phyloP scores from a whole-genome alignment of 2,329 filamentous ascomycete genomes.

The Simplicillium aogashimaense region DNA sequence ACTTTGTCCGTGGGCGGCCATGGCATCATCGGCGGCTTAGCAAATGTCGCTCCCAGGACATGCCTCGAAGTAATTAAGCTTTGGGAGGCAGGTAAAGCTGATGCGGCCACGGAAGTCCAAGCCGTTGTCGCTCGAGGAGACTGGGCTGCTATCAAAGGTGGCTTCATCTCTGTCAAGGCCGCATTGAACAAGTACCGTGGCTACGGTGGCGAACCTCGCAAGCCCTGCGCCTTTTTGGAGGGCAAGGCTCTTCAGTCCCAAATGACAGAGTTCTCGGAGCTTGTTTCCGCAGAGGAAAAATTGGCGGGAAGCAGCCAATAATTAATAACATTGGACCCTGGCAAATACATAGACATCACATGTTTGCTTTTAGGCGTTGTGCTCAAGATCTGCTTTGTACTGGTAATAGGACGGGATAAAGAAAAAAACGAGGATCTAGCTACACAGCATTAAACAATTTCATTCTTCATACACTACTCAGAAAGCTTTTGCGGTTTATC shows the following conservation, averaged over 20 bases:
- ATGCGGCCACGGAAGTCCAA: slow-evolving; percentile 54
- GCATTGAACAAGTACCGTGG: slow-evolving; percentile 51
- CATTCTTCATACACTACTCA: too few relatives aligned
- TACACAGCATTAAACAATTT: too few relatives aligned
- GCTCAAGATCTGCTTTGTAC: too few relatives aligned
- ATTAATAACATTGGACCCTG: too few relatives aligned
- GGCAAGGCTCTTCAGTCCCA: slow-evolving; percentile 15
- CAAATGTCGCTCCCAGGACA: slow-evolving; percentile 58
- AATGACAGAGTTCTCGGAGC: slow-evolving; percentile 16
- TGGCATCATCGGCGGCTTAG: slow-evolving; percentile 62
- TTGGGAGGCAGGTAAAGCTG: slow-evolving; percentile 44
- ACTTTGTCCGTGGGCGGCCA: slow-evolving; percentile 59
- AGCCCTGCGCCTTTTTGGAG: slow-evolving; percentile 29
- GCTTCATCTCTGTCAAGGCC: slow-evolving; percentile 60
- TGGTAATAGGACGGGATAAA: too few relatives aligned
- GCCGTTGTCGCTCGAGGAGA: slow-evolving; percentile 55
- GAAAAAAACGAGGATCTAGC: too few relatives aligned
- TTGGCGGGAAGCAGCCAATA: too few relatives aligned
- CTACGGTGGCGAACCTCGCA: slow-evolving; percentile 52
- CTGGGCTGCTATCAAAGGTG: slow-evolving; percentile 60
- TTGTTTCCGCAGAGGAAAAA: too few relatives aligned
- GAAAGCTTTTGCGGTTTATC: too few relatives aligned
- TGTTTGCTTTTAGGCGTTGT: too few relatives aligned
- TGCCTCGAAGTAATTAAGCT: slow-evolving; percentile 53
- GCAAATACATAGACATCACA: too few relatives aligned